Evolutionary conservation across 306 rosid genomes (phyloP).

Genomic region (Quercus gilva): DNA sequence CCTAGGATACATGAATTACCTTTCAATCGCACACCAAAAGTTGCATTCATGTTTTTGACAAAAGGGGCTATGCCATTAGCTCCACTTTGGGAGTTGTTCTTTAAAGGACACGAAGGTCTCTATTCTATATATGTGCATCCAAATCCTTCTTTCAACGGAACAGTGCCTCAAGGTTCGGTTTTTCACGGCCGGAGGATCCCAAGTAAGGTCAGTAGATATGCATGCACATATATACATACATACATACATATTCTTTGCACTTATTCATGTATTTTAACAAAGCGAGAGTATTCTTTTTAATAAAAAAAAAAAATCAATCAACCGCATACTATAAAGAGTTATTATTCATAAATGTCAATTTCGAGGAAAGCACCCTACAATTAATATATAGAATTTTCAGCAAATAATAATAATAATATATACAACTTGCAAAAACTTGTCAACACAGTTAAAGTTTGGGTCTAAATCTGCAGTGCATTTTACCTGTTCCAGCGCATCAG

Average conservation of each 20-base stretch:
- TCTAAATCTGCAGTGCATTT: too few species aligned
- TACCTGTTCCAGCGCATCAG: too few species aligned
- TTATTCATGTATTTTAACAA: neutral
- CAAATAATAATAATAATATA: too few species aligned
- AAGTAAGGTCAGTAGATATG: conserved; percentile 60
- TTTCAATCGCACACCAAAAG: conserved; percentile 43
- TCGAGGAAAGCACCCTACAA: too few species aligned
- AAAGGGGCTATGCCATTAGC: conserved; percentile 59
- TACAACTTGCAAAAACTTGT: too few species aligned
- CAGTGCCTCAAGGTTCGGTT: conserved; percentile 38
- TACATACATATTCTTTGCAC: neutral
- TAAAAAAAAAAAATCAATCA: too few species aligned
- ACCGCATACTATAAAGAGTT: too few species aligned
- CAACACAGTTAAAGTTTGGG: too few species aligned
- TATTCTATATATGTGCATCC: conserved; percentile 78
- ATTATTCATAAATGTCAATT: too few species aligned
- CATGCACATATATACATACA: neutral
- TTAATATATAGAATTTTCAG: too few species aligned
- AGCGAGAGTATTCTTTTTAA: neutral
- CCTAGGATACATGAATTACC: conserved; percentile 38
- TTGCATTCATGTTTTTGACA: conserved; percentile 82
- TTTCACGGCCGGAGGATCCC: conserved; percentile 68
- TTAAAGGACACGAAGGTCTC: conserved; percentile 51
- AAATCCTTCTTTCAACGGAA: conserved; percentile 41
- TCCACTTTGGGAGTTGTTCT: conserved; percentile 82